Evolutionary conservation across 345 rosid species (phyloP), one percentile per base, ranked within the genome.

Genomic region (Noccaea bulbosa): DNA sequence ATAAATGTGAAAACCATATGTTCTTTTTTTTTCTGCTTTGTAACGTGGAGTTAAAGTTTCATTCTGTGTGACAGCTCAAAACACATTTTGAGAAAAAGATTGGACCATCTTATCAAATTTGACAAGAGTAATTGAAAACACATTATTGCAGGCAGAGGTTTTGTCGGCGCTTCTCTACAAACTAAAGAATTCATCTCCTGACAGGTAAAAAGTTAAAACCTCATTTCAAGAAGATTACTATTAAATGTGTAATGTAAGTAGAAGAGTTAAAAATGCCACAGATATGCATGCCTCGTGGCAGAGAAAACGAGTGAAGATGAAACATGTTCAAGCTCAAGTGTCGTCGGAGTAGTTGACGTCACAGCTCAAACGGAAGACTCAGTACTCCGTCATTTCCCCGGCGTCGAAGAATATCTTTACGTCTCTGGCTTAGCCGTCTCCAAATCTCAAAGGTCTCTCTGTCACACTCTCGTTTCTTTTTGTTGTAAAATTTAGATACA

Each of bases 251-350:
- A 15, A 6, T 14, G 3, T 30, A 40, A 3, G 32, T 34, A 39
- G 22, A 15, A 1, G 22, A 8, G 24, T 7, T 37, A 12, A 63
- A 20, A 37, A 12, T 41, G 2, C 7, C 34, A 55, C 67, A 90
- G 96, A 74, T 93, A 90, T 17, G 96, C 91, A 22, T 93, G 98
- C 57, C 75, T 93, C 48, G 94, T 93, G 17, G 96, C 93, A 4
- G 90, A 90, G 54, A 78, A 83, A 38, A 24, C 77, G n/a, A 62
- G 8, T 5, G 67, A 69, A 47, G n/a, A 58, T 10, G 85, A 79
- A 9, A 34, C 80, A 3, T 38, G 11, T 5, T 56, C 78, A 10
- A 41, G 54, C 38, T 47, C 63, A 10, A 74, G 65, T 59, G 85
- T 86, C 5, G 96, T 89, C 5, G 98, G 97, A 11, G 81, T 86